A percentile compares a stretch with the other conserved stretches of the same genome.
Evolutionary conservation across 2,329 filamentous ascomycete genomes (phyloP).

Genomic region (Tolypocladium album): DNA sequence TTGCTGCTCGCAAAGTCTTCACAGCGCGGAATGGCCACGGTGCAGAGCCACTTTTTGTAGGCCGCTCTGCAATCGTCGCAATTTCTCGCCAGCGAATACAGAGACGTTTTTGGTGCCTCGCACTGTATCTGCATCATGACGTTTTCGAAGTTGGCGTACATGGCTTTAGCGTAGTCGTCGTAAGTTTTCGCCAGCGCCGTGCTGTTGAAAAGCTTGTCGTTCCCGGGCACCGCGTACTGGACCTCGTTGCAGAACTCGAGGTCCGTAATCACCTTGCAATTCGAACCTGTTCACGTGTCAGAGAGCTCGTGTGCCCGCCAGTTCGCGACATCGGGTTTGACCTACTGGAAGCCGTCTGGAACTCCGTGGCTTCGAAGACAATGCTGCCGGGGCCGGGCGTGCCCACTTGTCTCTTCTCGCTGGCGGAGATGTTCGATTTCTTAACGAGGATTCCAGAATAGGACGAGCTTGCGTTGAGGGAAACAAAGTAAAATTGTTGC

Average conservation of each 20-base stretch:
- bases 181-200: conserved; percentile 60
- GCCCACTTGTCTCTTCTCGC: conserved; percentile 21
- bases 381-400: conserved; percentile 56
- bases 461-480: conserved; percentile 58
- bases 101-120: conserved; percentile 59
- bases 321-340: conserved; percentile 1
- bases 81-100: conserved; percentile 69
- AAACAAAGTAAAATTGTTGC: conserved; percentile 77
- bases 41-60: conserved; percentile 94
- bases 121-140: conserved; percentile 79
- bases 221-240: conserved; percentile 84
- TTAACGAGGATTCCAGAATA: conserved; percentile 68
- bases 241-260: conserved; percentile 83
- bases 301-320: background rate
- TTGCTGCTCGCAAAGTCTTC: conserved; percentile 60
- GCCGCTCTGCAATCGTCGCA: conserved; percentile 68
- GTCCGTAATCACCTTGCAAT: conserved; percentile 78
- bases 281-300: conserved; percentile 45
- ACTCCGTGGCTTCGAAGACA: conserved; percentile 62
- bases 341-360: conserved; percentile 68
- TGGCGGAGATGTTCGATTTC: conserved; percentile 38
- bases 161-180: conserved; percentile 58
- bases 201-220: conserved; percentile 51
- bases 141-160: conserved; percentile 71
- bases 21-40: conserved; percentile 85